Base-by-base conservation (phyloP, 257 asterid genomes). In the Przewalskia tangutica region DNA sequence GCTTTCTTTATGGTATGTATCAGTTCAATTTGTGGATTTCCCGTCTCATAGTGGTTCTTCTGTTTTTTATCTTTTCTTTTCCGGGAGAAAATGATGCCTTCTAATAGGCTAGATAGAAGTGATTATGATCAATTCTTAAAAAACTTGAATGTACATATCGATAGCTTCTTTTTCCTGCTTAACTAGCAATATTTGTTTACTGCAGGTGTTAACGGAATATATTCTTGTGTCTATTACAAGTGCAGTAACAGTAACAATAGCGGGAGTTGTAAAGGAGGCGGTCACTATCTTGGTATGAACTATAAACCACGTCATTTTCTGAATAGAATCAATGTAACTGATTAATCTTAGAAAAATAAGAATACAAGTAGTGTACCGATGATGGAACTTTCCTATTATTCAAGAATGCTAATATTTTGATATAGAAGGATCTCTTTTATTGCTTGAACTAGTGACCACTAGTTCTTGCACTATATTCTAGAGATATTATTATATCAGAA, bases 201-300 rank as follows among this genome's bases (percentile, higher is more conserved):
- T 90, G 91, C 96, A 96, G 99, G 99, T 96, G 73, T 86, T 96
- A 85, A 94, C 99, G 0, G 99, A 96, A 85, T 96, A 90, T 78
- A 84, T 96, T 87, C 98, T 96, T 44, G 90, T 96, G 59, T 96
- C 99, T 6, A 91, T 94, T 32, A 94, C 99, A 67, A 96, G 99
- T 89, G 99, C 99, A 7, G 97, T 96, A 80, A 96, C 99, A 36
- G 97, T 96, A 56, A 96, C 98, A 75, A 96, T 96, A 84, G 99
- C 99, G 17, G 99, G 99, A 86, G 97, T 96, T 86, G 99, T 96
- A 86, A 94, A 96, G 89, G 99, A 96, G 87, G 98, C 99, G 32
- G 98, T 96, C 14, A 96, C 98, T 51, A 94, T 96, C 86, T 79
- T 92, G 98, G 99, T 96, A 94, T 51, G 84, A 77, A 75, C 12